Evolutionary conservation across 768 basidiomycete genomes (phyloP).

Genomic region (Russula sp.): DNA sequence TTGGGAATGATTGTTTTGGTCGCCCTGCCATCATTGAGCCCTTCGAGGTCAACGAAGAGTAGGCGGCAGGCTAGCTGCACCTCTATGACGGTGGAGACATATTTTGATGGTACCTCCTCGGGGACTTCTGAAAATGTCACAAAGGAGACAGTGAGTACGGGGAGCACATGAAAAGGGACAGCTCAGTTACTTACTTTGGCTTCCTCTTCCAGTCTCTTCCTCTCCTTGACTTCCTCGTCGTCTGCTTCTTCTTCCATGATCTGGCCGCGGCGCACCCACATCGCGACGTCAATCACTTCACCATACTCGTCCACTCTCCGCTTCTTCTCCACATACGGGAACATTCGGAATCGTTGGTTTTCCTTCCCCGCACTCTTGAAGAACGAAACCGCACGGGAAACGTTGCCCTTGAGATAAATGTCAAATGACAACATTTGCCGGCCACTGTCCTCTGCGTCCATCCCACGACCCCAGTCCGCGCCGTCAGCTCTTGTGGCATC

Average conservation of each 20-base stretch:
- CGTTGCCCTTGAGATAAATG: slow-evolving; percentile 96
- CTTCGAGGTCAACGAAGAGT: slow-evolving; percentile 94
- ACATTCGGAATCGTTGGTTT: slow-evolving; percentile 89
- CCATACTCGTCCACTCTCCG: slow-evolving; percentile 93
- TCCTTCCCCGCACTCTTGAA: slow-evolving; percentile 76
- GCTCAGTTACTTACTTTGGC: slow-evolving; percentile 53
- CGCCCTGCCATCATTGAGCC: slow-evolving; percentile 93
- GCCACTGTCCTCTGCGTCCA: slow-evolving; percentile 73
- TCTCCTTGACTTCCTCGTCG: slow-evolving; percentile 73
- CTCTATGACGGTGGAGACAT: slow-evolving; percentile 67
- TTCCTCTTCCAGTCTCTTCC: slow-evolving; percentile 76
- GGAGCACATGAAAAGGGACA: slow-evolving; percentile 3
- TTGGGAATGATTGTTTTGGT: slow-evolving; percentile 96
- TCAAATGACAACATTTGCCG: slow-evolving; percentile 85
- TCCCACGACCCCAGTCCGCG: slow-evolving; percentile 53
- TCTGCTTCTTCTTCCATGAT: slow-evolving; percentile 88
- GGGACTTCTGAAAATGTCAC: slow-evolving; percentile 55
- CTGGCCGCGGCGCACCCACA: slow-evolving; percentile 92
- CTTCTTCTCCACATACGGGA: slow-evolving; percentile 93
- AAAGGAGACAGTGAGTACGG: slow-evolving; percentile 10
- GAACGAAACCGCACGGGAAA: slow-evolving; percentile 79
- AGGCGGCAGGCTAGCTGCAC: slow-evolving; percentile 83
- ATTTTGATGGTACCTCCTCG: slow-evolving; percentile 90
- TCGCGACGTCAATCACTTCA: slow-evolving; percentile 90
- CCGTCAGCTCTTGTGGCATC: slow-evolving; percentile 41